A percentile compares a stretch with the other conserved stretches of the same genome.
Evolutionary conservation across 148 eudicot species (phyloP).

Genomic region (Camellia granthamiana): DNA sequence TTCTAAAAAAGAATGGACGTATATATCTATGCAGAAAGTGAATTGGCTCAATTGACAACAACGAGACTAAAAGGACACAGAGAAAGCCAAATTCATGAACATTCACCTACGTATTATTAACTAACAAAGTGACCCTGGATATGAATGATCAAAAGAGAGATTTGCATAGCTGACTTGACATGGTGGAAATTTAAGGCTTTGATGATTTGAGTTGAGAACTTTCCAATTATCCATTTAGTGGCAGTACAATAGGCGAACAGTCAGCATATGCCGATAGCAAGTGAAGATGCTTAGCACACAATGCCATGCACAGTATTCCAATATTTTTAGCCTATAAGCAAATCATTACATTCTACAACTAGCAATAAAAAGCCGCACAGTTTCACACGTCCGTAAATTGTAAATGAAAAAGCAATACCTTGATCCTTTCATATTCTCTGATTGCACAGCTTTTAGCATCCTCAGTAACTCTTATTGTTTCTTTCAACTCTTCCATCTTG

Average conservation of each 20-base stretch:
- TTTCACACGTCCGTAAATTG: background rate
- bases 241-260: background rate
- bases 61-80: background rate
- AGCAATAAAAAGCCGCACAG: background rate
- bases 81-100: background rate
- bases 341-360: background rate
- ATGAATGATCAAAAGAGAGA: background rate
- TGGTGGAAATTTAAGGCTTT: background rate
- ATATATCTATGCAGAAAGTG: background rate
- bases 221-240: background rate
- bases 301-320: background rate
- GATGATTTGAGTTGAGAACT: background rate
- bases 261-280: background rate
- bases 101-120: too few species aligned
- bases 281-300: conserved; percentile 11
- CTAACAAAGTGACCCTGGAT: background rate
- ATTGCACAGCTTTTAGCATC: conserved; percentile 81
- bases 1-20: background rate
- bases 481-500: conserved; percentile 74
- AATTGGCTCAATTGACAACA: background rate
- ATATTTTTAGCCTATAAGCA: background rate
- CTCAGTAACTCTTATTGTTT: conserved; percentile 71
- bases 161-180: too few species aligned
- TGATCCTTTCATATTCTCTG: conserved; percentile 80
- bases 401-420: conserved; percentile 47